Evolutionary conservation across 1,284 basidiomycete genomes (phyloP).

Genomic region (Austroboletus olivaceoglutinosus): DNA sequence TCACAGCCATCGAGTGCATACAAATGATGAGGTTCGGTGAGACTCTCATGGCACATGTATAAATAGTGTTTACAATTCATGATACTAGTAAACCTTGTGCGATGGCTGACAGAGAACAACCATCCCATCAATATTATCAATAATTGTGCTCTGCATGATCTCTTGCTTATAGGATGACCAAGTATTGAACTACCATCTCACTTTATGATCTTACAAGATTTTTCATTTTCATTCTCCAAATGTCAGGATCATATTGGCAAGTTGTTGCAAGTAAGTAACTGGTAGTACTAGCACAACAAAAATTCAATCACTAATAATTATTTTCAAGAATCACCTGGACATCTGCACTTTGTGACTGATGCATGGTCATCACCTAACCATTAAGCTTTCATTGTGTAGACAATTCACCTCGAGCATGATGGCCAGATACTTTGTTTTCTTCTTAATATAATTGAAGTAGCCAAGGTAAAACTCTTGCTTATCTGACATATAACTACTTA

Average conservation of each 20-base stretch:
- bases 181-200: background rate
- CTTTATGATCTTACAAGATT: background rate
- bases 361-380: background rate
- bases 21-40: background rate
- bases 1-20: background rate
- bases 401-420: constrained; percentile 1
- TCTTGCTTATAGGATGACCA: background rate
- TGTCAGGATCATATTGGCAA: background rate
- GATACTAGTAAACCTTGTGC: background rate
- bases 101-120: background rate
- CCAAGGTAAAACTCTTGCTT: background rate
- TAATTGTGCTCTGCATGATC: background rate
- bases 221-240: background rate
- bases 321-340: background rate
- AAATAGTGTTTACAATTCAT: too few species aligned
- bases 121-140: background rate
- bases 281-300: background rate
- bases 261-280: background rate
- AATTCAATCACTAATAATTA: background rate
- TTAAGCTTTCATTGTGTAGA: background rate
- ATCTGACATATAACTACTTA: background rate
- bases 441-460: background rate
- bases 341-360: background rate
- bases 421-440: background rate
- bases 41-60: background rate